phyloP scores from a whole-genome alignment of 2,329 filamentous ascomycete genomes.

The Nemania sp. region DNA sequence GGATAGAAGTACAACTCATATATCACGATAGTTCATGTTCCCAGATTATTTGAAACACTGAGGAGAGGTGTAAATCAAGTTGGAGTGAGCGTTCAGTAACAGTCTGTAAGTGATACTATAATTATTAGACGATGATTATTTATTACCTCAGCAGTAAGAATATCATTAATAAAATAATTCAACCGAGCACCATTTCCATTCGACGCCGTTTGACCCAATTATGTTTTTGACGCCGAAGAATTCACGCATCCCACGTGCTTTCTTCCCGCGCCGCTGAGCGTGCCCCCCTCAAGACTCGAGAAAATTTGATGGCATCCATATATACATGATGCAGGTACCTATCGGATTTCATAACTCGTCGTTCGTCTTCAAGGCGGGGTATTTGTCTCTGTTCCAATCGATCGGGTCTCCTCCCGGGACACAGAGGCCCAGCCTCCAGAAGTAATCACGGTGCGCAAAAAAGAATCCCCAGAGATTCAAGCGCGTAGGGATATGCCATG shows the following conservation, averaged over 20 bases:
- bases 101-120: neutral
- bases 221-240: constrained; percentile 8
- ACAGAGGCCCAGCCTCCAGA: constrained; percentile 90
- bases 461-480: constrained; percentile 89
- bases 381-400: constrained; percentile 63
- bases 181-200: constrained; percentile 5
- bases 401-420: constrained; percentile 76
- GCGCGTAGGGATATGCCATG: constrained; percentile 62
- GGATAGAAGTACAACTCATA: neutral
- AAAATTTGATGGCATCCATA: neutral
- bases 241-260: constrained; percentile 1
- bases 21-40: no score
- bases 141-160: neutral
- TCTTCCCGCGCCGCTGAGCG: constrained; percentile 1
- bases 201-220: constrained; percentile 4
- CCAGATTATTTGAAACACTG: no score
- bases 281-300: neutral
- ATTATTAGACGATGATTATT: neutral
- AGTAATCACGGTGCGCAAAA: constrained; percentile 94
- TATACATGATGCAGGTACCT: constrained; percentile 15
- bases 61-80: no score
- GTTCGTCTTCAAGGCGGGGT: constrained; percentile 44
- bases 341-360: constrained; percentile 43
- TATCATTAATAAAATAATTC: neutral
- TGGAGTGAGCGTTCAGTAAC: neutral